These are phyloP conservation scores for Pharus latifolius DNA, from an alignment of 176 grass and related monocot species.

Conservation along the genomic window DNA sequence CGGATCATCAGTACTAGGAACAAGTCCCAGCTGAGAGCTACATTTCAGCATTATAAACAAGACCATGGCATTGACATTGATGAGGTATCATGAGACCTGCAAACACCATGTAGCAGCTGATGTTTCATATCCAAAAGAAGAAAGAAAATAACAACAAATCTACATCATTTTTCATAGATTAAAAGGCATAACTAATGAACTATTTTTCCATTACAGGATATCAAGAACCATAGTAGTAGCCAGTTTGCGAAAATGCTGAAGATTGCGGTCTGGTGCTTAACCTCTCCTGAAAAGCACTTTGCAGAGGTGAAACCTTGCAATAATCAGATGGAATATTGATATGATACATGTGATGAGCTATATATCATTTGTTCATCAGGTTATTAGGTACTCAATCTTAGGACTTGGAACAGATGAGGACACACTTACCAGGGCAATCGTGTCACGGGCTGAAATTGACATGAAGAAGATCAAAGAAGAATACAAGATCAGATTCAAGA, in stretches of 20 bases:
- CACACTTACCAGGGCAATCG: conserved; percentile 54
- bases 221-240: conserved; percentile 20
- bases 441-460: conserved; percentile 43
- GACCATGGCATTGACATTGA: conserved; percentile 41
- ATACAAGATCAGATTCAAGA: conserved; percentile 42
- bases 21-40: conserved; percentile 59
- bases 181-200: too few relatives aligned
- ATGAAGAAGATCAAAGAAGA: conserved; percentile 55
- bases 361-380: conserved; percentile 6
- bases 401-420: conserved; percentile 69
- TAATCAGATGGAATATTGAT: not conserved
- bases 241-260: conserved; percentile 35
- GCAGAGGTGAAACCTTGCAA: conserved; percentile 40
- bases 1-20: conserved; percentile 49
- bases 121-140: too few relatives aligned
- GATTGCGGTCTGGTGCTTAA: conserved; percentile 45
- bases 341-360: not conserved
- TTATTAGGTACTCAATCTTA: conserved; percentile 51
- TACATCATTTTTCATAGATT: too few relatives aligned
- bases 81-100: conserved; percentile 27
- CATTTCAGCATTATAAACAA: conserved; percentile 43
- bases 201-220: conserved; percentile 33
- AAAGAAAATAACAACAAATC: too few relatives aligned
- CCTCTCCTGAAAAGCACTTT: conserved; percentile 65
- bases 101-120: too few relatives aligned